Evolutionary conservation across 192 early-diverging fungal genomes (phyloP), one percentile per base, ranked within the genome.

Genomic region (Podila clonocystis): DNA sequence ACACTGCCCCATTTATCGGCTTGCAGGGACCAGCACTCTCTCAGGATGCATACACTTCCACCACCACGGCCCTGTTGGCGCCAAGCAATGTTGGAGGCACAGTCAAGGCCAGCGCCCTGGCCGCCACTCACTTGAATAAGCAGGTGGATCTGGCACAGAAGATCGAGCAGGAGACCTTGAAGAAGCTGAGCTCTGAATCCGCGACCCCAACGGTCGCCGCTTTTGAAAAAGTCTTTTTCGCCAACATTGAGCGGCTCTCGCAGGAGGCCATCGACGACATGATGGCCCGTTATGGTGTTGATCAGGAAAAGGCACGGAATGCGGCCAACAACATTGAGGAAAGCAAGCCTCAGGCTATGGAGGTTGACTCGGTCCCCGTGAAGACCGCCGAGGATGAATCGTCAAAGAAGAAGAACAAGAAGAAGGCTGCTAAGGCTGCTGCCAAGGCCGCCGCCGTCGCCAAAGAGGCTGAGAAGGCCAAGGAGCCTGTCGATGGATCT

Each of bases 191-290:
- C 3, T 50, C 72, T 11, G 68, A 75, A 11, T 63, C 79, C 11
- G 74, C 41, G 17, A 73, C 77, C 0, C 30, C 70, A 24, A 69
- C 55, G 9, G 41, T 49, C 5, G 61, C 71, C 29, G 67, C 66
- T 12, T 87, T 85, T 34, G 82, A 77, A 30, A 65, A 64, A 0
- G 67, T 67, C 8, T 87, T 87, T 52, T 74, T 87, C 31, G 33
- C 65, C 9, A 60, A 84, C 63, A 62, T 80, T 17, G 52, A 73
- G 41, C 73, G 52, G 0, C 52, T 55, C 52, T 55, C 52, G 0
- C 52, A 55, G 52, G 52, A 55, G 52, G 52, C 52, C 11, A 55
- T 55, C 24, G 52, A 55, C n/a, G 52, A 55, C 20, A 26, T 26
- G 52, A 55, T 55, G 20, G 52, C n/a, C 6, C n/a, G 52, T 1